These are phyloP conservation scores for Mycena rosella DNA, from an alignment of 768 basidiomycete species.

Conservation along the genomic window DNA sequence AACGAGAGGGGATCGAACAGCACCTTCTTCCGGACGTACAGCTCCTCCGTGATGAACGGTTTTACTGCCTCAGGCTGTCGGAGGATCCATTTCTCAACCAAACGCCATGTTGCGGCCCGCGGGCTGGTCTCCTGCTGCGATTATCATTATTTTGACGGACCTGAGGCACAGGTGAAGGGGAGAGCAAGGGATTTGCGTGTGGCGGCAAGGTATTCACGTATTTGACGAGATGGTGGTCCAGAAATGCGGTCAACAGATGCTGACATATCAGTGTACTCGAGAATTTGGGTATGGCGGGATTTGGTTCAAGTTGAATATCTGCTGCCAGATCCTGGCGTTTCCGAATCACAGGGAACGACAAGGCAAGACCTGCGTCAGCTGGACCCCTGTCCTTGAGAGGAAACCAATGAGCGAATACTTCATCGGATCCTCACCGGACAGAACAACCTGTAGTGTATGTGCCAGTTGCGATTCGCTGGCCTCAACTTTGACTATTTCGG, in stretches of 20 bases:
- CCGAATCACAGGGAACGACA: constrained; percentile 19
- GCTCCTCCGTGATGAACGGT: constrained; percentile 36
- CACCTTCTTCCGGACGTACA: constrained; percentile 32
- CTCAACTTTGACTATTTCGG: constrained; percentile 16
- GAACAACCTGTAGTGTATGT: constrained; percentile 7
- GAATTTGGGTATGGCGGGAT: no score
- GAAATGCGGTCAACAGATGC: constrained; percentile 18
- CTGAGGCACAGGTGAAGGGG: not conserved
- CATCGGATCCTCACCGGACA: constrained; percentile 31
- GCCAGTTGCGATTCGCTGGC: constrained; percentile 25
- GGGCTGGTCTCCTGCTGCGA: constrained; percentile 1
- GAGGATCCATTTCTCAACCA: constrained; percentile 36
- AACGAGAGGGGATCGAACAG: constrained; percentile 30
- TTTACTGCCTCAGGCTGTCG: constrained; percentile 33
- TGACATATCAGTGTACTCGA: constrained; percentile 8
- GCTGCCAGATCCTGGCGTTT: constrained; percentile 9
- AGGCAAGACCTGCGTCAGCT: constrained; percentile 2
- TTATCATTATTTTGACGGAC: constrained; percentile 29
- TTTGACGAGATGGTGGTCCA: constrained; percentile 24
- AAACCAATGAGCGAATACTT: constrained; percentile 27
- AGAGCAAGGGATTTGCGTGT: constrained; percentile 3
- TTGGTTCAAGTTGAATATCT: not conserved
- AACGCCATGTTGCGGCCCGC: constrained; percentile 13
- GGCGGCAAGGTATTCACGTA: constrained; percentile 31
- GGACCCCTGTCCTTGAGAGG: constrained; percentile 12